Evolutionary conservation across 129 eudicot species (phyloP).

Genomic region (Ambrosia artemisiifolia): DNA sequence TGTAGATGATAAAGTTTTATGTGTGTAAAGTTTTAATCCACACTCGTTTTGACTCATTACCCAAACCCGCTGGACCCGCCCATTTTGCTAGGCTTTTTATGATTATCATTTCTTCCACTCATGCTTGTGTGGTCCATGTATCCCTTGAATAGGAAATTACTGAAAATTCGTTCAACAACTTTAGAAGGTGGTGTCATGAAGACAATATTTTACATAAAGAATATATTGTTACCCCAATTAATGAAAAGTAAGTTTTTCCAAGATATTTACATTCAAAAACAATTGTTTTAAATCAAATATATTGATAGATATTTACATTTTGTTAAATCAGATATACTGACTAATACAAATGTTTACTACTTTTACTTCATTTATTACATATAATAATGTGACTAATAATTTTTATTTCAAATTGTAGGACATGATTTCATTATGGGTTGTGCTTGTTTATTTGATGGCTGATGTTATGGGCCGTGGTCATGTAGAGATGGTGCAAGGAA

Average conservation of each 20-base stretch:
- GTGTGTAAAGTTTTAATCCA: neutral
- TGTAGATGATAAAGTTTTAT: too few species aligned
- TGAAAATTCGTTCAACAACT: neutral
- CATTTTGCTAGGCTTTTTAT: neutral
- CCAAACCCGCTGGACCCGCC: neutral
- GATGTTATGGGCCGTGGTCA: too few species aligned
- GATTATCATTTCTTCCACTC: neutral
- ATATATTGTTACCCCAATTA: neutral
- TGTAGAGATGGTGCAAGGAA: too few species aligned
- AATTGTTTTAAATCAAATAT: neutral
- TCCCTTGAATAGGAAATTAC: neutral
- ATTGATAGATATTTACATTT: neutral
- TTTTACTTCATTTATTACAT: too few species aligned
- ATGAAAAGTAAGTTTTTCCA: neutral
- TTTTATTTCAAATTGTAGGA: too few species aligned
- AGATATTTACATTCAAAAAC: neutral
- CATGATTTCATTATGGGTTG: too few species aligned
- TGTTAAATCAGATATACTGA: slow-evolving; percentile 10
- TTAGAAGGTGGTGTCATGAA: neutral
- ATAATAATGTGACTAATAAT: too few species aligned
- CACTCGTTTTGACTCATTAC: too few species aligned
- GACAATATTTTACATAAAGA: too few species aligned
- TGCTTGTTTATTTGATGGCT: too few species aligned
- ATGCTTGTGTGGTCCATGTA: neutral
- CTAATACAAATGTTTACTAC: too few species aligned